A percentile compares a stretch with the other conserved stretches of the same genome.
Evolutionary conservation across 768 basidiomycete genomes (phyloP).

Genomic region (Trametes coccinea): DNA sequence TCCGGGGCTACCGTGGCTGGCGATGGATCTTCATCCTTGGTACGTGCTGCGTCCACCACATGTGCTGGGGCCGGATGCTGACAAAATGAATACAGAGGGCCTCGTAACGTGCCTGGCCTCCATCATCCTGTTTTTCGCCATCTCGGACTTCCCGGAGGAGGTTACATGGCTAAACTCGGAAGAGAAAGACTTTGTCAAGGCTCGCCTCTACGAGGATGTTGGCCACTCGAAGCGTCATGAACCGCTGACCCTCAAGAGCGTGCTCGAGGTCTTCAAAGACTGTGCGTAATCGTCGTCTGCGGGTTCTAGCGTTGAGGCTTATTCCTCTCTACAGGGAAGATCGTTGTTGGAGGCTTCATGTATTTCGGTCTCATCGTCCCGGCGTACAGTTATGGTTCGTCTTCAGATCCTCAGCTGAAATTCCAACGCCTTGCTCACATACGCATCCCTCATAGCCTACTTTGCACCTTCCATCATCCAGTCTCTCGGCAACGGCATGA

Average conservation of each 20-base stretch:
- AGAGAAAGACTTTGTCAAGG: conserved; percentile 34
- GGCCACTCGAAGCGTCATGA: conserved; percentile 29
- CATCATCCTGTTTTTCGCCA: conserved; percentile 34
- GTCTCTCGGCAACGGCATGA: conserved; percentile 27
- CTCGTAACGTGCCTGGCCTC: conserved; percentile 37
- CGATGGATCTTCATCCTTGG: conserved; percentile 37
- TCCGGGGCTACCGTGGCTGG: conserved; percentile 33
- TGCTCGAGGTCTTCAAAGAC: conserved; percentile 30
- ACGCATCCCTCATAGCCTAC: conserved; percentile 16
- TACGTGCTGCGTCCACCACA: not conserved
- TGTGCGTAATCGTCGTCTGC: conserved; percentile 18
- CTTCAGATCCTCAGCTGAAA: not conserved
- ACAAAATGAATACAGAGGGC: conserved; percentile 32
- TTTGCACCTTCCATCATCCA: conserved; percentile 29
- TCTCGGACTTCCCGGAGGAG: conserved; percentile 37
- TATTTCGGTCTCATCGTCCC: conserved; percentile 34
- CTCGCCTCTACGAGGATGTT: conserved; percentile 32
- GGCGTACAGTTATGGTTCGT: conserved; percentile 32
- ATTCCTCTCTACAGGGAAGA: conserved; percentile 22
- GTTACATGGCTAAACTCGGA: conserved; percentile 35
- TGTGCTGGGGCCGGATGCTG: not conserved
- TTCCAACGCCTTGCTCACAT: not conserved
- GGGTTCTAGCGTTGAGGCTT: not conserved
- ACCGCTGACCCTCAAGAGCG: conserved; percentile 23
- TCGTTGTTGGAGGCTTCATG: conserved; percentile 34